Percentiles rank a stretch among this genome's conserved stretches.
These are phyloP conservation scores for Colletotrichum chlorophyti DNA, from an alignment of 2,329 filamentous ascomycete species.

Conservation along the genomic window DNA sequence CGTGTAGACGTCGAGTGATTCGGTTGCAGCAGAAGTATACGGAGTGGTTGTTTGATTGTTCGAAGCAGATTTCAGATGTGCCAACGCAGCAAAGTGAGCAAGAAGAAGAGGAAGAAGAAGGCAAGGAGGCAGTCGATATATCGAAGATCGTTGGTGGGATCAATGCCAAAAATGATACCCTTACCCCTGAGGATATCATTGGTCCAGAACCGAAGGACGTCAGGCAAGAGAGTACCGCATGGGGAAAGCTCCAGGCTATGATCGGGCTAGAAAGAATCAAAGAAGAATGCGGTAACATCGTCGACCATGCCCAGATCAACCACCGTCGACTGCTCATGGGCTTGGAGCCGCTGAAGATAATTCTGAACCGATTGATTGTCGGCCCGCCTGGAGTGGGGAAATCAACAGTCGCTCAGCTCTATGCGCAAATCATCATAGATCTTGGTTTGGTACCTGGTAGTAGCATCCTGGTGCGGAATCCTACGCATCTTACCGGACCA, in stretches of 20 bases:
- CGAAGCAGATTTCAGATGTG: constrained; percentile 1
- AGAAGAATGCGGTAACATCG: constrained; percentile 51
- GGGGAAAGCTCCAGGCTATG: constrained; percentile 58
- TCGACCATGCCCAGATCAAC: constrained; percentile 60
- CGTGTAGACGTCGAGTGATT: not conserved
- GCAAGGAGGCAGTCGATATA: constrained; percentile 50
- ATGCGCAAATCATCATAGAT: constrained; percentile 65
- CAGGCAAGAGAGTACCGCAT: constrained; percentile 53
- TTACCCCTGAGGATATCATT: constrained; percentile 64
- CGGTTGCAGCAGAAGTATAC: not conserved
- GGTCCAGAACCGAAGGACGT: constrained; percentile 59
- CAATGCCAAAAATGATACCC: constrained; percentile 27
- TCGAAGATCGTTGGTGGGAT: not conserved
- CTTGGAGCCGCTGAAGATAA: constrained; percentile 53
- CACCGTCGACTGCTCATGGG: constrained; percentile 63
- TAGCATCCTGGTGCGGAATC: constrained; percentile 66
- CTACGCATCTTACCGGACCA: constrained; percentile 63
- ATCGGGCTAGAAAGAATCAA: constrained; percentile 64
- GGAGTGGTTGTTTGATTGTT: not conserved
- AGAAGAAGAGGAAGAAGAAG: no score
- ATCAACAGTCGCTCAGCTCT: constrained; percentile 68
- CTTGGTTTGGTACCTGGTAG: constrained; percentile 63
- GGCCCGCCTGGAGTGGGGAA: constrained; percentile 71
- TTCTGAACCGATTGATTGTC: constrained; percentile 64
- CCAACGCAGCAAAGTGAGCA: not conserved